Evolutionary conservation across 2,329 filamentous ascomycete genomes (phyloP), one percentile per base, ranked within the genome.

Genomic region (Penicillium polonicum): DNA sequence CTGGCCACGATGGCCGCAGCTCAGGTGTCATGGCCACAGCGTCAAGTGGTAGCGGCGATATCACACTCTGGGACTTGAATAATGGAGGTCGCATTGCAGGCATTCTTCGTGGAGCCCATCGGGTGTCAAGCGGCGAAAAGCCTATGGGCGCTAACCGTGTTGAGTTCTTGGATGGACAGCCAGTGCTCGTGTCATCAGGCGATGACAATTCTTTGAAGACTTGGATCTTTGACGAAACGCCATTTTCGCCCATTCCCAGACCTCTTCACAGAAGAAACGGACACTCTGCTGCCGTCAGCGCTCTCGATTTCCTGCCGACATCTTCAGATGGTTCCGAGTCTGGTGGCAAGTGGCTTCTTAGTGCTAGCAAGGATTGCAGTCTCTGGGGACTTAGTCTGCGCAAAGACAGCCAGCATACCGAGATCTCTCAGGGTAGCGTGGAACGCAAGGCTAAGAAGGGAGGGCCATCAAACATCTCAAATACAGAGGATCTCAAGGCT

Each of bases 361-460:
- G 92, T 68, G 91, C 90, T 65, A 92, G 92, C 58, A 85, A 87
- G 67, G 95, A 99, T 70, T 85, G 92, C 64, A 97, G 92, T 74
- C 80, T 99, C 2, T 97, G 94, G 93, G 93, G 90, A 1, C 96
- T 95, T 86, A 97, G 92, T 82, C 79, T 99, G 72, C 89, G 94
- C 43, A 89, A 91, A 52, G 94, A 99, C 72, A 92, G 92, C 1
- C 95, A 99, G 76, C 96, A 91, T 72, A 86, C 89, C 1, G 94
- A 99, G 75, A 79, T 99, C 38, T 97, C 92, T 44, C 95, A 99
- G 72, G 94, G 94, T 33, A 88, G 88, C 50, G 85, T 96, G 49
- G 88, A 90, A 62, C 92, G 90, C 73, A 95, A 92, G 76, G 90
- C 92, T 1, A 96, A 92, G 78, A 97, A 96, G 74, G 55, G 64